Percentiles rank a stretch among this genome's conserved stretches.
Conservation (phyloP, 1,139 yeast genomes). For the Candida pseudocylindracea region DNA sequence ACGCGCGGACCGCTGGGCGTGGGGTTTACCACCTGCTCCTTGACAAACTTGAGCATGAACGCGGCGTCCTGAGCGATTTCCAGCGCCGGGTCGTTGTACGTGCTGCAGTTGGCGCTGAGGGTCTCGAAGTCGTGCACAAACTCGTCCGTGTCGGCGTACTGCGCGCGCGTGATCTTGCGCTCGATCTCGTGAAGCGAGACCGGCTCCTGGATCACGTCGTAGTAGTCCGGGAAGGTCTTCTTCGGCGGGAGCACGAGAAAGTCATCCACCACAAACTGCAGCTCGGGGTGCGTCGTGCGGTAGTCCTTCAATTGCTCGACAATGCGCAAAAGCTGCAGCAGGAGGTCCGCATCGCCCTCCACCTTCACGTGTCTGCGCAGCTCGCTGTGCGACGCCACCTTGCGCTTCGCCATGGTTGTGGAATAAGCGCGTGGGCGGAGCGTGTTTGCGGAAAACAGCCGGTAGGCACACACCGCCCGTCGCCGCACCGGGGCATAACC, state of each 20-base stretch:
- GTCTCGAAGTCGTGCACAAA: slow-evolving; percentile 32
- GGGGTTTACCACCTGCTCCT: slow-evolving; percentile 10
- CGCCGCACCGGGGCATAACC: no score
- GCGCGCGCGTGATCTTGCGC: slow-evolving; percentile 15
- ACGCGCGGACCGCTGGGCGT: no score
- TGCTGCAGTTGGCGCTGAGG: slow-evolving; percentile 33
- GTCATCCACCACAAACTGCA: background rate
- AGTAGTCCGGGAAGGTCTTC: slow-evolving; percentile 67
- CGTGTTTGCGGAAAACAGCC: no score
- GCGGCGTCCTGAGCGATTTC: slow-evolving; percentile 37
- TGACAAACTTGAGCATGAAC: slow-evolving; percentile 18
- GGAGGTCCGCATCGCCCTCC: no score
- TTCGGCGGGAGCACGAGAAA: slow-evolving; percentile 53
- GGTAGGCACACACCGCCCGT: no score
- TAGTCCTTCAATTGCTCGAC: no score
- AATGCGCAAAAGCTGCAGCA: no score
- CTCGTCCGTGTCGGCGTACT: slow-evolving; percentile 12
- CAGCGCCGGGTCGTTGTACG: slow-evolving; percentile 39
- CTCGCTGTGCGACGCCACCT: no score
- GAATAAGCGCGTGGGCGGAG: no score
- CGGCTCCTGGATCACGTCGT: slow-evolving; percentile 39
- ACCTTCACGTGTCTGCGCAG: no score
- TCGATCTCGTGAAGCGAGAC: slow-evolving; percentile 46
- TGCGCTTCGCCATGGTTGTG: no score
- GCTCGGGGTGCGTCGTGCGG: no score